Evolutionary conservation across 139 green algal species (phyloP), one percentile per base, ranked within the genome.

Genomic region (Auxenochlorella protothecoides): DNA sequence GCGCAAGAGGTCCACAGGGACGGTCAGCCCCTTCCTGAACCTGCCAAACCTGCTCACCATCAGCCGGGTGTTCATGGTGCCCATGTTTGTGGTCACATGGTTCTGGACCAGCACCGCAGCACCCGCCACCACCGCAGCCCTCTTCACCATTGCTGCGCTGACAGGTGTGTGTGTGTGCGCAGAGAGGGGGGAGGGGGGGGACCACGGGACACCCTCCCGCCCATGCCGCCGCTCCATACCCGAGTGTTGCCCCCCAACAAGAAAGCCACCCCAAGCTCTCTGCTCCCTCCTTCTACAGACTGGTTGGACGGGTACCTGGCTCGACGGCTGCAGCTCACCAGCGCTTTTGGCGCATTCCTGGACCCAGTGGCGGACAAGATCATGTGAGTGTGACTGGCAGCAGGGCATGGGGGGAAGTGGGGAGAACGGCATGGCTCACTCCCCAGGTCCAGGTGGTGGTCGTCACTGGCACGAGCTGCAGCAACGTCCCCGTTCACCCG

Each of bases 281-380:
- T 97, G 0, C 71, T 75, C 0, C 93, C 94, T 0, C 78, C 88
- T 2, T 10, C 97, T 11, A 99, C 94, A 7, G 94, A 99, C 77
- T 98, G 88, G 86, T 81, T 97, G 12, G 94, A 99, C 76, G 94
- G 94, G 5, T 98, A 93, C 77, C 79, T 99, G 5, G 94, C 94
- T 7, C 73, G 94, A 0, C 64, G 68, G 75, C 52, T 83, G 83
- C 87, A 89, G 27, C 60, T 80, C 2, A 83, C 76, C 4, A 86
- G 87, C 2, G 74, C 85, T 1, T 98, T 99, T 83, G 94, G 94
- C 6, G 93, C 93, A 2, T 99, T 99, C 72, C 85, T 99, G 10
- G 94, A 99, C 80, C 94, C 94, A 2, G 94, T 99, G 54, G 94
- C 93, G 5, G 94, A 99, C 83, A 99, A 99, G 27, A 77, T 77